A percentile compares a stretch with the other conserved stretches of the same genome.
These are phyloP conservation scores for Capsicum chinense DNA, from an alignment of 257 asterid species.

Conservation along the genomic window DNA sequence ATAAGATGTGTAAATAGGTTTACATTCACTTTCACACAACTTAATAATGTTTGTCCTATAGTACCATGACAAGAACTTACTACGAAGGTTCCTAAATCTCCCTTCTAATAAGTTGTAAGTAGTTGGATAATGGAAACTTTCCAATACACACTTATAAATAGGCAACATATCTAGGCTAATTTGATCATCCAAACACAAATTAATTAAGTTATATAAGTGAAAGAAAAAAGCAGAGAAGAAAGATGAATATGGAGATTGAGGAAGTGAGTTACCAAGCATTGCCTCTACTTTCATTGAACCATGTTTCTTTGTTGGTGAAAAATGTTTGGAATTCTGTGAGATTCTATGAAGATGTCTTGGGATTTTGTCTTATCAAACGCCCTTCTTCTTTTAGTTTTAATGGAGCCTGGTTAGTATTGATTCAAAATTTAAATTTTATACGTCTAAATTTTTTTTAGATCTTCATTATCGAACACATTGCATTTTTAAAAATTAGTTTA, in stretches of 20 bases:
- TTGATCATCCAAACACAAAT: not conserved
- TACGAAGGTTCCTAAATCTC: not conserved
- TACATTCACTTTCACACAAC: too few species aligned
- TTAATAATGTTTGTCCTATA: not conserved
- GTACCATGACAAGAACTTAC: not conserved
- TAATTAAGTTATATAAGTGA: not conserved
- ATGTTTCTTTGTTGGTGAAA: constrained; percentile 43
- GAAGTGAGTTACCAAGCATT: constrained; percentile 27
- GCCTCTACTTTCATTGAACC: constrained; percentile 47
- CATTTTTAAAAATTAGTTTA: not conserved
- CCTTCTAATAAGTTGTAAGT: not conserved
- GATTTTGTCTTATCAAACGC: constrained; percentile 43
- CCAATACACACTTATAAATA: not conserved
- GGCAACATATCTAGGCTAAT: not conserved
- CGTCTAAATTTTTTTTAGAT: not conserved
- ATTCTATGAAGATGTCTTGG: constrained; percentile 45
- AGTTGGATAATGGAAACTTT: not conserved
- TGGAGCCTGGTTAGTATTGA: constrained; percentile 39
- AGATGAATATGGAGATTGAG: constrained; percentile 19
- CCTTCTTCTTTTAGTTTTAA: constrained; percentile 44
- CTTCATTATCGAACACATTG: not conserved
- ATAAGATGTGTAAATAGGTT: too few species aligned
- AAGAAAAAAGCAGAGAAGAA: not conserved
- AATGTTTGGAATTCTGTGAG: constrained; percentile 35
- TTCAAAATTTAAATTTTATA: not conserved